phyloP scores from a whole-genome alignment of 2,329 filamentous ascomycete genomes.

The Alternaria burnsii region DNA sequence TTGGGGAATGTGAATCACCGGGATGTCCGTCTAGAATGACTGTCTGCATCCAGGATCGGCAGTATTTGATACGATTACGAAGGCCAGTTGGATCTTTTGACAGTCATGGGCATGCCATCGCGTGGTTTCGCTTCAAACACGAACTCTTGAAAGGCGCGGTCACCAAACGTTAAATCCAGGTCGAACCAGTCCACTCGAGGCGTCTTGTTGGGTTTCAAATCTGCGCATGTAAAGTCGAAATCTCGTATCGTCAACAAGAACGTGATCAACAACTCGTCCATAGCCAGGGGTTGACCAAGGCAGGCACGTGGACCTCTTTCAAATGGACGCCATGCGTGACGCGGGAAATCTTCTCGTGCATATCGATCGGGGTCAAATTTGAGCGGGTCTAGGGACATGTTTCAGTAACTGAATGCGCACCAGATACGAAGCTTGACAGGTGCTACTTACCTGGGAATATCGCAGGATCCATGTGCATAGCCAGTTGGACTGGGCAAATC shows the following conservation, averaged over 20 bases:
- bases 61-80: slow-evolving; percentile 3
- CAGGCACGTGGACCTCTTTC: slow-evolving; percentile 64
- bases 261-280: slow-evolving; percentile 61
- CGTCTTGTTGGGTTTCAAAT: slow-evolving; percentile 38
- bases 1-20: neutral
- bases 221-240: slow-evolving; percentile 57
- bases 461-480: slow-evolving; percentile 44
- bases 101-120: slow-evolving; percentile 45
- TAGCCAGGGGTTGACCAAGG: slow-evolving; percentile 65
- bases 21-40: neutral
- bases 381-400: slow-evolving; percentile 11
- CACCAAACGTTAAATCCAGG: slow-evolving; percentile 40
- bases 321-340: slow-evolving; percentile 64
- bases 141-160: slow-evolving; percentile 43
- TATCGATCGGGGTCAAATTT: slow-evolving; percentile 49
- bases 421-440: neutral
- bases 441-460: slow-evolving; percentile 33
- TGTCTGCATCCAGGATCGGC: neutral
- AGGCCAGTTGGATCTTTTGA: slow-evolving; percentile 30
- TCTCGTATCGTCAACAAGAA: slow-evolving; percentile 60
- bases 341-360: slow-evolving; percentile 51
- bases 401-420: neutral
- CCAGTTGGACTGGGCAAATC: slow-evolving; percentile 53
- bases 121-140: slow-evolving; percentile 44
- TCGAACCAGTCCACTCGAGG: slow-evolving; percentile 37